Percentiles rank a stretch among this genome's conserved stretches.
phyloP scores from a whole-genome alignment of 805 yeast species.

The Wickerhamiella qilinensis region DNA sequence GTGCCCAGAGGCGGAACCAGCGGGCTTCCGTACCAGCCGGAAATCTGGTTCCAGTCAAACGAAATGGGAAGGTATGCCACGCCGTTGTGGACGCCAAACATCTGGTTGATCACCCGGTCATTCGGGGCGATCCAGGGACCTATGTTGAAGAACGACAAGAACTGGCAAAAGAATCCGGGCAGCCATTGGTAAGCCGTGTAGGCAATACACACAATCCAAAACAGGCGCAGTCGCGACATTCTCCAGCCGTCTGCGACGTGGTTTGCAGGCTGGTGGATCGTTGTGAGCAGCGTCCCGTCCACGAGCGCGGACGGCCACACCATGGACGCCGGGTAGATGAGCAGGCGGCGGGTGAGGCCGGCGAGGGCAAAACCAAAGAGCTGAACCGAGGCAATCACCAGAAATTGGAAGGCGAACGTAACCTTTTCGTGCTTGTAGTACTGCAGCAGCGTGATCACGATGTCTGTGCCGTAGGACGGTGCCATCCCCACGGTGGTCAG shows the following conservation, averaged over 20 bases:
- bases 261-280: constrained; percentile 33
- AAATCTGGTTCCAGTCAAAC: constrained; percentile 53
- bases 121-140: constrained; percentile 50
- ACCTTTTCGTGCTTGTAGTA: constrained; percentile 27
- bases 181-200: constrained; percentile 41
- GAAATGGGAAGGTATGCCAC: constrained; percentile 50
- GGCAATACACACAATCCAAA: constrained; percentile 25
- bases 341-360: constrained; percentile 40
- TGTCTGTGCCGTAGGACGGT: constrained; percentile 42
- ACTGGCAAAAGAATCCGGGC: constrained; percentile 44
- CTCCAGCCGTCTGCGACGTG: constrained; percentile 47
- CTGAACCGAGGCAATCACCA: constrained; percentile 40
- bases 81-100: constrained; percentile 48
- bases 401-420: constrained; percentile 39
- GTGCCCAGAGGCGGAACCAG: constrained; percentile 44
- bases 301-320: constrained; percentile 60
- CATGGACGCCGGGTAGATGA: constrained; percentile 49
- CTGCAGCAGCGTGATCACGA: constrained; percentile 34
- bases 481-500: constrained; percentile 24
- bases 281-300: constrained; percentile 38
- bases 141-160: constrained; percentile 40
- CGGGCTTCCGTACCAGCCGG: constrained; percentile 42
- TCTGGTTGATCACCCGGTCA: constrained; percentile 42
- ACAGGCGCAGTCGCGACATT: constrained; percentile 35
- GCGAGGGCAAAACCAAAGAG: constrained; percentile 53